Percentiles rank a stretch among this genome's conserved stretches.
Conservation (phyloP, 441 rosid species). For the Cnidoscolus chayamansa region DNA sequence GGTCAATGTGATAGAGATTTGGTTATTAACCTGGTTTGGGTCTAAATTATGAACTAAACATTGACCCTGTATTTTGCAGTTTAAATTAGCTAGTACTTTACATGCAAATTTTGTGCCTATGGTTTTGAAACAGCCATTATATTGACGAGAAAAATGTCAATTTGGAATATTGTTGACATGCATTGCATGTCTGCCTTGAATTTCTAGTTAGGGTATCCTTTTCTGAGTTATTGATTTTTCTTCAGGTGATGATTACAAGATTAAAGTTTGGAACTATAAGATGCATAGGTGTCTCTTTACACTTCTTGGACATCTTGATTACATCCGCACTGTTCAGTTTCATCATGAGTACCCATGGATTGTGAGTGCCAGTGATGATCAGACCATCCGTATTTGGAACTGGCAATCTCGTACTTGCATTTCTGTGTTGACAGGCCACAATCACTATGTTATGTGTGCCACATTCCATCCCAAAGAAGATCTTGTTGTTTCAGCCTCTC, state of each 20-base stretch:
- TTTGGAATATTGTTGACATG: neutral
- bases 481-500: constrained; percentile 84
- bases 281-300: constrained; percentile 78
- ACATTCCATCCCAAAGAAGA: constrained; percentile 91
- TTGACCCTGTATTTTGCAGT: neutral
- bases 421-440: constrained; percentile 81
- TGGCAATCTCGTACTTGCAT: constrained; percentile 90
- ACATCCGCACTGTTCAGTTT: constrained; percentile 83
- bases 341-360: constrained; percentile 91
- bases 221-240: constrained; percentile 16
- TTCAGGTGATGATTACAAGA: constrained; percentile 85
- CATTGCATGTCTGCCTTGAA: neutral
- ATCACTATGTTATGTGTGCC: constrained; percentile 95
- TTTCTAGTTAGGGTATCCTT: neutral
- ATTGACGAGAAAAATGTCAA: neutral
- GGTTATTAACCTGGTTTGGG: neutral
- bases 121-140: neutral
- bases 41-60: neutral
- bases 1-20: neutral
- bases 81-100: neutral
- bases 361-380: constrained; percentile 94
- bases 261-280: constrained; percentile 89
- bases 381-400: constrained; percentile 87
- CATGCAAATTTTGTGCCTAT: neutral
- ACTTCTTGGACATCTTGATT: constrained; percentile 88